Conservation (phyloP, 768 basidiomycete genomes). For the Wakefieldia striispora region DNA sequence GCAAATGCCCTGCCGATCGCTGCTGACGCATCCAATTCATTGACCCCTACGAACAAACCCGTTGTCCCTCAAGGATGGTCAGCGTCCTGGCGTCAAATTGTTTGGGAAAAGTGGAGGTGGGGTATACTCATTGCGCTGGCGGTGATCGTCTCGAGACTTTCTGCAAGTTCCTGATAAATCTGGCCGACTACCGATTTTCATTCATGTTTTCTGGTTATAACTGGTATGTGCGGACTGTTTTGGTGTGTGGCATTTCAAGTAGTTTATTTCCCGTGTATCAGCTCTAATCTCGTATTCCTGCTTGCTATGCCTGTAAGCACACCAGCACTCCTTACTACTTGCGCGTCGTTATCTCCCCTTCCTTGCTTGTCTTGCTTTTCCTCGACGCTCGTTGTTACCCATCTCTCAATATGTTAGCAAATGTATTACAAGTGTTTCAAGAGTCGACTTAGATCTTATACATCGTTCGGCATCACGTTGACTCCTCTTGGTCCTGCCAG, state of each 20-base stretch:
- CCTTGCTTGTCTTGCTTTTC: constrained; percentile 11
- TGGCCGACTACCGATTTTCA: not conserved
- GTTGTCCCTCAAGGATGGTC: constrained; percentile 48
- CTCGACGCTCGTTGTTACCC: constrained; percentile 23
- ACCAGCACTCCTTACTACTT: constrained; percentile 9
- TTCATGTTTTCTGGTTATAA: constrained; percentile 13
- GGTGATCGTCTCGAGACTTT: constrained; percentile 73
- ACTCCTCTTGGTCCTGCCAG: constrained; percentile 37
- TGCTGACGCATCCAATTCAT: constrained; percentile 17
- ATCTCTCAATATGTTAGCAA: constrained; percentile 21
- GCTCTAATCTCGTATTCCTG: constrained; percentile 9
- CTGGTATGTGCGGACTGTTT: constrained; percentile 11
- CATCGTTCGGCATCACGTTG: not conserved
- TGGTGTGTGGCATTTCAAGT: constrained; percentile 18
- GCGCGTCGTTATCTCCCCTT: constrained; percentile 5
- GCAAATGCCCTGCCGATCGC: constrained; percentile 3
- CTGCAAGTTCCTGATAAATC: constrained; percentile 41
- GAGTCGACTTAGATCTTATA: constrained; percentile 6
- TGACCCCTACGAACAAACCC: constrained; percentile 29
- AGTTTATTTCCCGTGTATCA: constrained; percentile 15
- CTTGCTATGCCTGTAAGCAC: constrained; percentile 12
- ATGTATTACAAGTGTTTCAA: constrained; percentile 23
- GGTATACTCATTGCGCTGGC: constrained; percentile 76
- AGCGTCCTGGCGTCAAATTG: constrained; percentile 58
- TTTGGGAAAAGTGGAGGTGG: constrained; percentile 87